phyloP scores from a whole-genome alignment of 2,329 filamentous ascomycete species.

The Metarhizium guizhouense region DNA sequence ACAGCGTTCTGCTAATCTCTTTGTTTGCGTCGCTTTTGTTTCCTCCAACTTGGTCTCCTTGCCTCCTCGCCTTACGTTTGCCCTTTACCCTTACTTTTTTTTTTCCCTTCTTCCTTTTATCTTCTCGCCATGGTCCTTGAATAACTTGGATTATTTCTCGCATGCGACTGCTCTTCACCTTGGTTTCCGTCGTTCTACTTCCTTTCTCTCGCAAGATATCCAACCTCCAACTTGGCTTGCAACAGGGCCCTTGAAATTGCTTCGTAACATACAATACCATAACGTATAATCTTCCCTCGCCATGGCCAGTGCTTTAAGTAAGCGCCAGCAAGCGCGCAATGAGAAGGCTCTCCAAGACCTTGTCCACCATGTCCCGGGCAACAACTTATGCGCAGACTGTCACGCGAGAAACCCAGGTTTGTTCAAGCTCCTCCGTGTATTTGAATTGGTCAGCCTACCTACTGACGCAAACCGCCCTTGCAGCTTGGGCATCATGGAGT shows the following conservation, averaged over 20 bases:
- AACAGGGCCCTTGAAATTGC: background rate
- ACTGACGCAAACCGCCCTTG: constrained; percentile 1
- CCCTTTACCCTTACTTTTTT: background rate
- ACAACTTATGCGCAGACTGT: constrained; percentile 92
- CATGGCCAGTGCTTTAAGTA: constrained; percentile 60
- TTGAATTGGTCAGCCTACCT: constrained; percentile 17
- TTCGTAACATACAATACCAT: background rate
- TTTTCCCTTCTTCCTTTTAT: background rate
- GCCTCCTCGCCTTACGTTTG: background rate
- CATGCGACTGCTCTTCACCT: background rate
- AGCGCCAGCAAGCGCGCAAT: constrained; percentile 96
- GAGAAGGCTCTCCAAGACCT: constrained; percentile 87
- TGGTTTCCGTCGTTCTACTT: background rate
- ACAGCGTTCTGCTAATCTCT: background rate
- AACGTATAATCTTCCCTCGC: background rate
- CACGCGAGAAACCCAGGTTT: constrained; percentile 82
- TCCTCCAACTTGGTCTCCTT: background rate
- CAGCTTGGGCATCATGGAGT: constrained; percentile 95
- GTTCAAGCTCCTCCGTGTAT: constrained; percentile 17
- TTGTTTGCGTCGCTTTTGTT: background rate
- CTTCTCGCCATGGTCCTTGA: background rate
- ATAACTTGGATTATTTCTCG: background rate
- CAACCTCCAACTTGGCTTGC: background rate
- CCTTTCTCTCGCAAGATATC: background rate
- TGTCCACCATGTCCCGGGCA: constrained; percentile 73